phyloP scores from a whole-genome alignment of 495 filamentous ascomycete genomes.

The Penicillium desertorum region DNA sequence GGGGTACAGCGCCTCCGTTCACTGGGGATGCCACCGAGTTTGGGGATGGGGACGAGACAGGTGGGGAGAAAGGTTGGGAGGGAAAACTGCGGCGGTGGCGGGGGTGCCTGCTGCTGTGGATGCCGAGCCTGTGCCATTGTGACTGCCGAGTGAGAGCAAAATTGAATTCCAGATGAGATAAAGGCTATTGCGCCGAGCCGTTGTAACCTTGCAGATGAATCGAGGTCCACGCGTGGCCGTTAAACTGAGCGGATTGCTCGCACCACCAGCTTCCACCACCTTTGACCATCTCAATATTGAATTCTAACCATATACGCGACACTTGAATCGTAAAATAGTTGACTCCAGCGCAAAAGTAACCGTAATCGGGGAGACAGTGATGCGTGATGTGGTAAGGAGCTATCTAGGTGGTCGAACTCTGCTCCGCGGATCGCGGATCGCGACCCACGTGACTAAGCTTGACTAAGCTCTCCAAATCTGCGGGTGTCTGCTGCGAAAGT shows the following conservation, averaged over 20 bases:
- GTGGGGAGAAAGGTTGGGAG: conserved; percentile 54
- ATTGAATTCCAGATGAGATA: conserved; percentile 5
- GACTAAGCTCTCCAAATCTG: conserved; percentile 19
- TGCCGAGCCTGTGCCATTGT: conserved; percentile 66
- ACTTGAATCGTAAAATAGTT: conserved; percentile 4
- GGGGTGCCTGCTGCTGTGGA: conserved; percentile 29
- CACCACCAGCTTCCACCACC: conserved; percentile 43
- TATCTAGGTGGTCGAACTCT: conserved; percentile 27
- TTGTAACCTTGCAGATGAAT: conserved; percentile 27
- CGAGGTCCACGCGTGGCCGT: conserved; percentile 40
- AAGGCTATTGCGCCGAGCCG: conserved; percentile 19
- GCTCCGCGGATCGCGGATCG: conserved; percentile 31
- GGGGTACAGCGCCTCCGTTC: conserved; percentile 41
- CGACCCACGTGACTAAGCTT: conserved; percentile 19
- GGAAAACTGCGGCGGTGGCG: conserved; percentile 48
- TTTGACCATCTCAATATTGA: conserved; percentile 47
- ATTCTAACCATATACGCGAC: conserved; percentile 25
- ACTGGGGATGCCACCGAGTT: conserved; percentile 39
- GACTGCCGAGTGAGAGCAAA: conserved; percentile 17
- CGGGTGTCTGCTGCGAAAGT: background rate
- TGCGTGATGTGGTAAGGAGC: conserved; percentile 24
- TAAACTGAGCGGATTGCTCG: conserved; percentile 46
- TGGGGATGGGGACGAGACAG: conserved; percentile 53
- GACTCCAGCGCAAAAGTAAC: conserved; percentile 13
- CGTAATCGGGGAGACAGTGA: conserved; percentile 6